These are phyloP conservation scores for Aspergillus latus DNA, from an alignment of 2,329 filamentous ascomycete genomes.

Conservation along the genomic window DNA sequence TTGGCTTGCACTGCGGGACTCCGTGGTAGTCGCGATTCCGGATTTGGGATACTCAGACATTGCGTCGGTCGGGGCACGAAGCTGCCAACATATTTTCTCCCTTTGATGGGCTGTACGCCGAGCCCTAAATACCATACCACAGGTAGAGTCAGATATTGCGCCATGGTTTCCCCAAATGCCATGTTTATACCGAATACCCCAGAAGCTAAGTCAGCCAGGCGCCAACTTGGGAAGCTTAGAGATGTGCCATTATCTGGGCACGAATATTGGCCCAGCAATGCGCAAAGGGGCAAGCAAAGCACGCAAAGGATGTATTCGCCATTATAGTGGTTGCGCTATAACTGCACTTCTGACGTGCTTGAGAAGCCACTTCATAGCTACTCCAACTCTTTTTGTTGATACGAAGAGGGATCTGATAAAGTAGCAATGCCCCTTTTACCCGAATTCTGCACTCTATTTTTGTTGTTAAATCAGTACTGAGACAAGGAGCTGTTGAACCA, in stretches of 20 bases:
- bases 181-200: not conserved
- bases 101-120: too few relatives aligned
- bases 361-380: not conserved
- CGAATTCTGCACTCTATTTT: not conserved
- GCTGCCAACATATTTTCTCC: too few relatives aligned
- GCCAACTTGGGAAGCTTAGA: not conserved
- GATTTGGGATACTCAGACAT: not conserved
- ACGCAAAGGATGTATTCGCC: constrained; percentile 1
- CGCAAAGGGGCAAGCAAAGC: not conserved
- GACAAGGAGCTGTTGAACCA: too few relatives aligned
- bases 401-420: too few relatives aligned
- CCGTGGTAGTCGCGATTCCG: not conserved
- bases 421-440: not conserved
- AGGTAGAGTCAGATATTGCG: not conserved
- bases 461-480: too few relatives aligned
- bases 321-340: constrained; percentile 5
- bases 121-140: not conserved
- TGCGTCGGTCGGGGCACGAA: too few relatives aligned
- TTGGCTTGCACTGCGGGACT: not conserved
- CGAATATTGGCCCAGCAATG: not conserved
- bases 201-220: not conserved
- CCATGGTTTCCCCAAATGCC: not conserved
- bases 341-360: constrained; percentile 23
- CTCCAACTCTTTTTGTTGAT: not conserved
- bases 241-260: not conserved